A percentile compares a stretch with the other conserved stretches of the same genome.
phyloP scores from a whole-genome alignment of 2,329 filamentous ascomycete genomes.

The Trichoderma sp. region DNA sequence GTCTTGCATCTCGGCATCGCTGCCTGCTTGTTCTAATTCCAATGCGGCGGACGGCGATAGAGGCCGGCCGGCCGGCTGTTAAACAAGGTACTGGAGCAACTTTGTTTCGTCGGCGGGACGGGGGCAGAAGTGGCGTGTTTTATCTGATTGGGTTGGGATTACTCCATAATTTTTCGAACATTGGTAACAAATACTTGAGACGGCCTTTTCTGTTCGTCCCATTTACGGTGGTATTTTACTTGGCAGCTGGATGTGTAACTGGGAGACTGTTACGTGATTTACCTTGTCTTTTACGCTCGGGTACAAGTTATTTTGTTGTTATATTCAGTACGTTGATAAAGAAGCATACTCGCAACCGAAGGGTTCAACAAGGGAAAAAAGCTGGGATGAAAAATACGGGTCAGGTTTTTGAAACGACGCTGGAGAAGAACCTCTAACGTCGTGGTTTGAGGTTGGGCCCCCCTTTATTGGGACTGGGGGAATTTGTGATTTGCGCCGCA shows the following conservation, averaged over 20 bases:
- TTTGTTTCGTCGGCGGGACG: not conserved
- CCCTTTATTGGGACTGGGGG: not conserved
- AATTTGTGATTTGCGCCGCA: not conserved
- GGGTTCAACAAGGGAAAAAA: no score
- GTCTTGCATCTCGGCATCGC: not conserved
- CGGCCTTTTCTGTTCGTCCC: no score
- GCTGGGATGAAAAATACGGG: no score
- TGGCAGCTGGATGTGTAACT: no score
- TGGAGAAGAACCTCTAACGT: slow-evolving; percentile 10
- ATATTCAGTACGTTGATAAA: no score
- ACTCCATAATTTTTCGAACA: not conserved
- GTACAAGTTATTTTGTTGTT: no score
- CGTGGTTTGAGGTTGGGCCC: slow-evolving; percentile 5
- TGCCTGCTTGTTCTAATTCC: not conserved
- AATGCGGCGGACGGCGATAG: not conserved
- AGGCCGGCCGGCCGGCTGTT: not conserved
- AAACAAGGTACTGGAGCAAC: not conserved
- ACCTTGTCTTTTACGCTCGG: no score
- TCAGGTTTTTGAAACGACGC: not conserved
- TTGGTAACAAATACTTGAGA: no score
- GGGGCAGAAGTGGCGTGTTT: not conserved
- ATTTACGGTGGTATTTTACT: no score
- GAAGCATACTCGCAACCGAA: no score
- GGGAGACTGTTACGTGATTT: no score
- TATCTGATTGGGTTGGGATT: not conserved